Conservation (phyloP, 2,329 filamentous ascomycete genomes). For the Pyrenophora teres region DNA sequence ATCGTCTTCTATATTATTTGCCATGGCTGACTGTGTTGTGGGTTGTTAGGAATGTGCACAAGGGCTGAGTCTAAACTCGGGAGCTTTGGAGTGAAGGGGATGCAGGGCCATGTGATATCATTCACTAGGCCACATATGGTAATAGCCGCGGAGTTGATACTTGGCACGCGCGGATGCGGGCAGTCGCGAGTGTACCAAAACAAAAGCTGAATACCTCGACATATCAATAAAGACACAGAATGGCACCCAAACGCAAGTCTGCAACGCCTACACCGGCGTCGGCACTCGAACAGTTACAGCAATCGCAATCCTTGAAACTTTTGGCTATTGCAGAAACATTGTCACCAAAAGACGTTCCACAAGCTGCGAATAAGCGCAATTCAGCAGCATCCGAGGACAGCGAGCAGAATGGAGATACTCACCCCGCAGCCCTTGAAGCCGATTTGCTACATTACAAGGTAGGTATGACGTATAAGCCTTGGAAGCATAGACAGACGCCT, state of each 20-base stretch:
- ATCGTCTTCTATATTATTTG: conserved; percentile 58
- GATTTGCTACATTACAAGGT: conserved; percentile 87
- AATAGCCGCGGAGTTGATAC: conserved; percentile 24
- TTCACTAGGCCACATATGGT: conserved; percentile 15
- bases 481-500: conserved; percentile 1
- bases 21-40: conserved; percentile 22
- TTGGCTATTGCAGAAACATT: conserved; percentile 78
- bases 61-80: background rate
- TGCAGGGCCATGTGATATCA: conserved; percentile 7
- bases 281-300: conserved; percentile 60
- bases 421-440: conserved; percentile 72
- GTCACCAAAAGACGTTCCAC: conserved; percentile 56
- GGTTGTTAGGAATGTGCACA: background rate
- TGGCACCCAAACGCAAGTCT: conserved; percentile 35
- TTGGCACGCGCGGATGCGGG: conserved; percentile 22
- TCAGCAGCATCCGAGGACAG: conserved; percentile 71
- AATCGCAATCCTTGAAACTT: conserved; percentile 69
- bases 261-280: conserved; percentile 28
- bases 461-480: conserved; percentile 1
- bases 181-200: conserved; percentile 28
- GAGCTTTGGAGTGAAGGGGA: background rate
- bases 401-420: conserved; percentile 68
- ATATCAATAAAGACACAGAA: conserved; percentile 13
- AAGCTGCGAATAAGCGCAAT: conserved; percentile 47
- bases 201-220: conserved; percentile 28